Evolutionary conservation across 495 filamentous ascomycete species (phyloP).

Genomic region (Talaromyces trachyspermus): DNA sequence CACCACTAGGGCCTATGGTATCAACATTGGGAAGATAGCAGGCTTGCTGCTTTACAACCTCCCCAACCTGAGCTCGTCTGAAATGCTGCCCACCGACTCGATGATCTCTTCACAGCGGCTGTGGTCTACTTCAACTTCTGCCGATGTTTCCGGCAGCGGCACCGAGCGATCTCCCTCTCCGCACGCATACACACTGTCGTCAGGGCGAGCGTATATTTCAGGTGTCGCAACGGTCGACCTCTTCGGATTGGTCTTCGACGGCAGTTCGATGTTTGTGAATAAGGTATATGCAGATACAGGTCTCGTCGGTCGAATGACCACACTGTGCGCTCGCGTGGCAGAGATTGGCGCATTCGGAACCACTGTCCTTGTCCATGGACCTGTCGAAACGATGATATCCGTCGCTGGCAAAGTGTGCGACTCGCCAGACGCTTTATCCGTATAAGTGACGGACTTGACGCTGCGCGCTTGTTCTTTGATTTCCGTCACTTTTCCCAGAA

Average conservation of each 20-base stretch:
- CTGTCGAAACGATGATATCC: constrained; percentile 75
- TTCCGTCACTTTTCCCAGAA: constrained; percentile 54
- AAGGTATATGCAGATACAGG: constrained; percentile 81
- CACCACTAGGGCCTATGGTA: constrained; percentile 50
- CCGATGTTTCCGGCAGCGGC: constrained; percentile 68
- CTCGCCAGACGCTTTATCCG: constrained; percentile 52
- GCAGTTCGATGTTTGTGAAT: constrained; percentile 83
- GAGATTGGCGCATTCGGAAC: constrained; percentile 72
- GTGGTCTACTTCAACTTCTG: constrained; percentile 70
- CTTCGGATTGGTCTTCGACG: constrained; percentile 48
- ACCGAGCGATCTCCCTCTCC: constrained; percentile 76
- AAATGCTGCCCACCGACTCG: constrained; percentile 71
- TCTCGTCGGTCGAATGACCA: constrained; percentile 66
- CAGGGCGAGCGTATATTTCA: constrained; percentile 88
- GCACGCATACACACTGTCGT: constrained; percentile 87
- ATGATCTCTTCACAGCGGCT: constrained; percentile 80
- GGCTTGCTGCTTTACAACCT: constrained; percentile 75
- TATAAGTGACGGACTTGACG: constrained; percentile 69
- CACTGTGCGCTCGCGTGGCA: constrained; percentile 79
- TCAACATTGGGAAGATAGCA: constrained; percentile 84
- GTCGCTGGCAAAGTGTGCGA: constrained; percentile 62
- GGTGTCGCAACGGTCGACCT: constrained; percentile 62
- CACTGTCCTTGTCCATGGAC: constrained; percentile 78
- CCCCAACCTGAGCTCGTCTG: constrained; percentile 69
- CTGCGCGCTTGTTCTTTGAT: constrained; percentile 48